Base-by-base conservation (phyloP, 78 protist species). In the Chrysochromulina tobinii region DNA sequence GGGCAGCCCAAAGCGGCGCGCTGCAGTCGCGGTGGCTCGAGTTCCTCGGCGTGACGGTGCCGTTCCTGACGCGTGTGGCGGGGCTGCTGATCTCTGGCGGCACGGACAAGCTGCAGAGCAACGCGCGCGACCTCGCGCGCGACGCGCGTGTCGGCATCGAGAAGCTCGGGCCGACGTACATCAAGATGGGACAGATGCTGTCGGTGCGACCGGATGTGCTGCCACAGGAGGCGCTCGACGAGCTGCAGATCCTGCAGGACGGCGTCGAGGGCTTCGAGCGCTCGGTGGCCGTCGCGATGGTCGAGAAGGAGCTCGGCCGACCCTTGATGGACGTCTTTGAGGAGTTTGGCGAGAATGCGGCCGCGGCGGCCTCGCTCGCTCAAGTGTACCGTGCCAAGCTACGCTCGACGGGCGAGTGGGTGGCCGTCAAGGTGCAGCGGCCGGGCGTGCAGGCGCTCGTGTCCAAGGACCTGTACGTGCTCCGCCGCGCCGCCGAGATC, bases 391-490 rank as follows among this genome's bases (percentile, higher is more conserved):
- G 61, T 5, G 87, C 89, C 0, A 1, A 25, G 57, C 66, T 90
- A 73, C 73, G 61, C 18, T 1, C 27, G 23, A 91, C 64, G 12
- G 93, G 93, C 27, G 90, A 85, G 85, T 9, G 9, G 3, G 93
- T 91, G 4, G 93, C 93, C 27, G 89, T 91, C 73, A 91, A 91
- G 84, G 93, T 90, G 54, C 87, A 90, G 61, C 81, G 92, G 55
- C 91, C 91, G 11, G 85, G 81, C 55, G 91, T 88, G 72, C 91
- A 55, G 14, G 81, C 57, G 20, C 55, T 51, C 23, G 88, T 92
- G 18, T 59, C 81, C n/a, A 92, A 92, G 38, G 94, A 92, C 75
- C 87, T 92, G 50, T 92, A 92, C 91, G 94, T 92, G 75, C 91
- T 92, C 18, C 90, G 94, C 58, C 59, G 94, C 27, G 94, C 94